phyloP scores from a whole-genome alignment of 129 eudicot genomes.

The Calendula officinalis region DNA sequence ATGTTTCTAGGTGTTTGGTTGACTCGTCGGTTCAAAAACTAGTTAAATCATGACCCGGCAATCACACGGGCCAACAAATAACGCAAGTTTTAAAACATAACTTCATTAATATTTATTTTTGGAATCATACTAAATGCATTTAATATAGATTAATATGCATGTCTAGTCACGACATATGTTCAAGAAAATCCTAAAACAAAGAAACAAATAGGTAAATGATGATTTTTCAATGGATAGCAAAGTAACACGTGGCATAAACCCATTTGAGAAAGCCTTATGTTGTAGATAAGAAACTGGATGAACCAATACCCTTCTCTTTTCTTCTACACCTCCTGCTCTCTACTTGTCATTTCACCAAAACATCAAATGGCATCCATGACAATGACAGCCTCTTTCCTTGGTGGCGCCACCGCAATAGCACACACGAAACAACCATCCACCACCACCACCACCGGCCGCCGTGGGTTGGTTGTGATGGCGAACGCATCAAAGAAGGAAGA shows the following conservation, averaged over 20 bases:
- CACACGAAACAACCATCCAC: slow-evolving; percentile 26
- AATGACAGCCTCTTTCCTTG: slow-evolving; percentile 51
- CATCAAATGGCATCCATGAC: slow-evolving; percentile 52
- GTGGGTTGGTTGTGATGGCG: slow-evolving; percentile 23
- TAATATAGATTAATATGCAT: too few species aligned
- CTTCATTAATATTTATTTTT: too few species aligned
- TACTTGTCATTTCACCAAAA: neutral
- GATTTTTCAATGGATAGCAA: slow-evolving; percentile 7
- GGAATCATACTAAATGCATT: too few species aligned
- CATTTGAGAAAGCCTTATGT: slow-evolving; percentile 15
- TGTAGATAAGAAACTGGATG: slow-evolving; percentile 39
- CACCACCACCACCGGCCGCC: slow-evolving; percentile 35
- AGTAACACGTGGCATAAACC: slow-evolving; percentile 31
- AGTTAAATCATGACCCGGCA: too few species aligned
- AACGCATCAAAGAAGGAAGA: slow-evolving; percentile 40
- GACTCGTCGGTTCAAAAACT: too few species aligned
- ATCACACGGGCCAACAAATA: too few species aligned
- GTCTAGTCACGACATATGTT: too few species aligned
- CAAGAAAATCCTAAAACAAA: too few species aligned
- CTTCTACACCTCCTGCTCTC: neutral
- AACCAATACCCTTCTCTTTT: too few species aligned
- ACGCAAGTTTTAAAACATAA: too few species aligned
- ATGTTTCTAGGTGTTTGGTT: too few species aligned
- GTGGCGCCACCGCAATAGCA: neutral
- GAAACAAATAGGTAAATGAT: too few species aligned